phyloP scores from a whole-genome alignment of 345 rosid genomes.

The rapeseed (Brassica napus) region DNA sequence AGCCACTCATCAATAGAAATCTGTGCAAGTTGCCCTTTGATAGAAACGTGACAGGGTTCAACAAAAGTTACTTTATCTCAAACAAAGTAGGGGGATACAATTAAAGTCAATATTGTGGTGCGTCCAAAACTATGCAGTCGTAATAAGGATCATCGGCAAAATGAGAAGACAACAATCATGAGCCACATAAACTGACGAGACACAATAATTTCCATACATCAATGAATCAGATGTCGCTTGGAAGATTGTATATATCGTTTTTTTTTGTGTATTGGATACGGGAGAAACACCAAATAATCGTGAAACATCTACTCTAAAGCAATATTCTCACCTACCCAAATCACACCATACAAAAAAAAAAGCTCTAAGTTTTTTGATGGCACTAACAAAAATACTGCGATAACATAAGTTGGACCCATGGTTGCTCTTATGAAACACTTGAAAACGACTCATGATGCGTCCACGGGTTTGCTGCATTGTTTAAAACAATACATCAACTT shows the following conservation, averaged over 20 bases:
- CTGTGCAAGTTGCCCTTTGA: constrained; percentile 18
- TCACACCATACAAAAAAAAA: neutral
- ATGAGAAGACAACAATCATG: constrained; percentile 16
- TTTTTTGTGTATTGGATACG: neutral
- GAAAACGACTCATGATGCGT: constrained; percentile 3
- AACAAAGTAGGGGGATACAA: constrained; percentile 20
- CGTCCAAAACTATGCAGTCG: constrained; percentile 6
- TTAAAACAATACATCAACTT: neutral
- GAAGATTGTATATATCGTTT: neutral
- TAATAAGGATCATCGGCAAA: constrained; percentile 9
- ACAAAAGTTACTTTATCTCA: constrained; percentile 28
- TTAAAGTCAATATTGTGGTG: constrained; percentile 23
- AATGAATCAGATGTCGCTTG: neutral
- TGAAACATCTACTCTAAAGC: neutral
- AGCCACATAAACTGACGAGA: constrained; percentile 16
- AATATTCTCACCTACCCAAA: neutral
- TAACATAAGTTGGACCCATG: neutral
- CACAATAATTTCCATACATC: neutral
- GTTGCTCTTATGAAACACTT: neutral
- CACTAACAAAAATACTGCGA: neutral
- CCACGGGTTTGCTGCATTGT: neutral
- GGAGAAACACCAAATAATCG: constrained; percentile 9
- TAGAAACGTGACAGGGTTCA: constrained; percentile 18
- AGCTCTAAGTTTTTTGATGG: neutral
- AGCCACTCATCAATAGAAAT: neutral